Conservation (phyloP, 2,329 filamentous ascomycete genomes). For the Colletotrichum nymphaeae region DNA sequence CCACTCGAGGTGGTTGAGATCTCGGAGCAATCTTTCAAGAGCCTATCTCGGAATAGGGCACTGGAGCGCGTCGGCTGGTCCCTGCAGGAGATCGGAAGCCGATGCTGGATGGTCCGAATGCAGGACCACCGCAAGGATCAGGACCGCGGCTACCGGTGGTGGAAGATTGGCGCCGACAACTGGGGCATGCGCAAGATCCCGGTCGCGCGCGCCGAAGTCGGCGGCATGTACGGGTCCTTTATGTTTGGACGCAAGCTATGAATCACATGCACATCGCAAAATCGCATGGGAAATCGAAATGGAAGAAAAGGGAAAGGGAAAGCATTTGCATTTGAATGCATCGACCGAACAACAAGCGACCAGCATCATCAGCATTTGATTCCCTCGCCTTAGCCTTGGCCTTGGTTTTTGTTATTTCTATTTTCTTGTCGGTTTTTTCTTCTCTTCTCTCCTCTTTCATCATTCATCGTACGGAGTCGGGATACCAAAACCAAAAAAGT, state of each 20-base stretch:
- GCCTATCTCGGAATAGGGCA: constrained; percentile 72
- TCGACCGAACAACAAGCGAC: constrained; percentile 14
- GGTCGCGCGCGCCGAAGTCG: constrained; percentile 90
- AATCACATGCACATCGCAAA: constrained; percentile 32
- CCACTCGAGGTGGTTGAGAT: constrained; percentile 84
- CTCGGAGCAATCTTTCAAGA: constrained; percentile 73
- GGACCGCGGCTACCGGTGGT: constrained; percentile 71
- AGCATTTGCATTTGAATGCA: constrained; percentile 6
- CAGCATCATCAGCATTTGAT: constrained; percentile 5
- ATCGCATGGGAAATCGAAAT: not conserved
- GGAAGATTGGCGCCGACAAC: constrained; percentile 87
- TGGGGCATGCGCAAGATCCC: constrained; percentile 94
- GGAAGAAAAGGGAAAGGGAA: not conserved
- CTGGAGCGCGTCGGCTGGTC: constrained; percentile 75
- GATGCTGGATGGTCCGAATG: constrained; percentile 75
- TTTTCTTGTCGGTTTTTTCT: not conserved
- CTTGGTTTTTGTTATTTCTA: not conserved
- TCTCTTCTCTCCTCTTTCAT: not conserved
- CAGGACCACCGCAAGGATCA: constrained; percentile 51
- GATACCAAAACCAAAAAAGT: constrained; percentile 30
- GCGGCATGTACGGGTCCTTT: constrained; percentile 87
- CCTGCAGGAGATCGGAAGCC: constrained; percentile 74
- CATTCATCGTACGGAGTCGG: constrained; percentile 29
- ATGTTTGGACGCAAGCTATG: constrained; percentile 72
- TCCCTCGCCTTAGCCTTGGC: not conserved